Conservation (phyloP, 176 grass and related monocot species). For the Zizania latifolia region DNA sequence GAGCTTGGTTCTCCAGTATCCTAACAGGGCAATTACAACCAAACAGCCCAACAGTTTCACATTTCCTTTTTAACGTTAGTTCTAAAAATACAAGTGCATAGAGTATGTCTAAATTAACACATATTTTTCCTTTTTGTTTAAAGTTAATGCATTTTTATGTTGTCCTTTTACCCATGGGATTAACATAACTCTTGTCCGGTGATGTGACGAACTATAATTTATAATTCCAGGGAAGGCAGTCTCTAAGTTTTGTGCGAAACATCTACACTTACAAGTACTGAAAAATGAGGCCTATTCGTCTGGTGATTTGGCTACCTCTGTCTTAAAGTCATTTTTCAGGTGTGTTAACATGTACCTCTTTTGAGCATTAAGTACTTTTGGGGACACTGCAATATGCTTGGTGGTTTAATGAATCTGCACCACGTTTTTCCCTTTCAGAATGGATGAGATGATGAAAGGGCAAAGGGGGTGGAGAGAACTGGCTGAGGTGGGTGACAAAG, state of each 20-base stretch:
- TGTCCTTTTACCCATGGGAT: not conserved
- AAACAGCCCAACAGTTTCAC: not conserved
- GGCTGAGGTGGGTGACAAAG: constrained; percentile 65
- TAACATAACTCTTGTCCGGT: not conserved
- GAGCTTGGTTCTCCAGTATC: not conserved
- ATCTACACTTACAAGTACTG: constrained; percentile 67
- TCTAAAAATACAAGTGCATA: not conserved
- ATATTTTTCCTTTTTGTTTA: not conserved
- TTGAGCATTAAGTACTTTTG: not conserved
- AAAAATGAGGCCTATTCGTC: constrained; percentile 50
- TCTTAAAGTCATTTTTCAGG: constrained; percentile 83
- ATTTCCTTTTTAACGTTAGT: not conserved
- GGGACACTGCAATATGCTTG: constrained; percentile 2
- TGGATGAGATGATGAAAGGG: constrained; percentile 99
- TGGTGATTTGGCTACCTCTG: constrained; percentile 53
- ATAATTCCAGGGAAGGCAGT: constrained; percentile 77
- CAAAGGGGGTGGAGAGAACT: constrained; percentile 97
- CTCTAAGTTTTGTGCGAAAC: constrained; percentile 87
- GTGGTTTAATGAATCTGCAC: not conserved
- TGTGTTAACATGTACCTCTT: constrained; percentile 16
- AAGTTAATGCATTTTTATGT: not conserved
- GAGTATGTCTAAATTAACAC: not conserved
- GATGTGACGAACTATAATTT: not conserved
- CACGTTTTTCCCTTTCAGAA: constrained; percentile 47
- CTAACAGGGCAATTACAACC: not conserved